These are phyloP conservation scores for Spongispora temasekensis DNA, from an alignment of 1,284 basidiomycete genomes.

Conservation along the genomic window DNA sequence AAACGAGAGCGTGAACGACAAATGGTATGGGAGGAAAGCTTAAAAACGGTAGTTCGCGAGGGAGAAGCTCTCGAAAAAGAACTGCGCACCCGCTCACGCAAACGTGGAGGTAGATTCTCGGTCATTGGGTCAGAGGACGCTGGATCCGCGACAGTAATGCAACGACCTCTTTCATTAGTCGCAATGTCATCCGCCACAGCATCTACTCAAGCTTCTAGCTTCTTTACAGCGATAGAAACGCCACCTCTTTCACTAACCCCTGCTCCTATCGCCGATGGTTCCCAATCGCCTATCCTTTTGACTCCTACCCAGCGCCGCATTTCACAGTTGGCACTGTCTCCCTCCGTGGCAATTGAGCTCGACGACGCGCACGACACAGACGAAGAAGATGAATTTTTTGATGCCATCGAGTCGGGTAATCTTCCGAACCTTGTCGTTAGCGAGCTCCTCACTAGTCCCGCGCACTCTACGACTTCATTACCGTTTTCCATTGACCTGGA, in stretches of 20 bases:
- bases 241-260: conserved; percentile 11
- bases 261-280: conserved; percentile 6
- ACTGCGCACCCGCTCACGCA: conserved; percentile 62
- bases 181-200: conserved; percentile 9
- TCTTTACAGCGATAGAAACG: conserved; percentile 21
- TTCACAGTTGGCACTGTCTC: conserved; percentile 16
- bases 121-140: conserved; percentile 31
- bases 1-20: conserved; percentile 73
- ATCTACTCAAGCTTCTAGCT: conserved; percentile 23
- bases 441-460: conserved; percentile 51
- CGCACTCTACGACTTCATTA: conserved; percentile 27
- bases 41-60: conserved; percentile 84
- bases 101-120: conserved; percentile 56
- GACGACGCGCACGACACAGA: conserved; percentile 67
- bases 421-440: conserved; percentile 76
- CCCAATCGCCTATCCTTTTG: conserved; percentile 20
- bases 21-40: conserved; percentile 90
- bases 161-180: conserved; percentile 23
- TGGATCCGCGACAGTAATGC: conserved; percentile 29
- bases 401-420: conserved; percentile 87
- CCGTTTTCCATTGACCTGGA: conserved; percentile 40
- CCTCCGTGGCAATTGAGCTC: conserved; percentile 29
- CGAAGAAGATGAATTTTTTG: conserved; percentile 97
- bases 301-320: conserved; percentile 32
- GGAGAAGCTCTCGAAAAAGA: conserved; percentile 86